Evolutionary conservation across 129 eudicot genomes (phyloP), one percentile per base, ranked within the genome.

Genomic region (Lactuca saligna): DNA sequence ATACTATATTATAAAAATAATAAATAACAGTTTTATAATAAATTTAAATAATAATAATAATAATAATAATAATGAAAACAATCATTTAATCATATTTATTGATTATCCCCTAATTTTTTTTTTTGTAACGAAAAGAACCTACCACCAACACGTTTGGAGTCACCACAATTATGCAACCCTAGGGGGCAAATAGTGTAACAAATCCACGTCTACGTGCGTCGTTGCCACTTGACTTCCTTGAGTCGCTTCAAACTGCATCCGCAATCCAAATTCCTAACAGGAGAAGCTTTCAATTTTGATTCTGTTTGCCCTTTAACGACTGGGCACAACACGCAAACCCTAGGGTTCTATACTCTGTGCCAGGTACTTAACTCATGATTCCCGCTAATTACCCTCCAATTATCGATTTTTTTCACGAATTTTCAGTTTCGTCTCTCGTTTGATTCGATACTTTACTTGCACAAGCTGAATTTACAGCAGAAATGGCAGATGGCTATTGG

Each of bases 401-500:
- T 6, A 37, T 72, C 8, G 10, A 6, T 9, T 12, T 14, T 6
- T 11, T 44, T 11, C 16, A 11, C 46, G 42, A 5, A 14, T 31
- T 44, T 41, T 16, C 15, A 31, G 33, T 57, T 56, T 32, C 15
- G 9, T 29, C 11, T 17, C 31, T 50, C 31, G 54, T 56, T 56
- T 33, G 10, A 25, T 65, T 42, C 17, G 55, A 11, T 8, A 38
- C 42, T 8, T 25, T 5, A 62, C 38, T 38, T 31, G 54, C 3
- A 20, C 37, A 63, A 15, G 44, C 14, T 66, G 70, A 72, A 61
- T 3, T 33, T 9, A 73, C 50, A 56, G 80, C 16, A 69, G 54
- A 25, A 54, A 83, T 83, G 84, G 87, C 81, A 29, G 87, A 83
- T 50, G 73, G 73, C 8, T 76, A 50, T 17, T 83, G 80, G 82